Evolutionary conservation across 2,329 filamentous ascomycete species (phyloP).

Genomic region (Pleurostoma richardsiae): DNA sequence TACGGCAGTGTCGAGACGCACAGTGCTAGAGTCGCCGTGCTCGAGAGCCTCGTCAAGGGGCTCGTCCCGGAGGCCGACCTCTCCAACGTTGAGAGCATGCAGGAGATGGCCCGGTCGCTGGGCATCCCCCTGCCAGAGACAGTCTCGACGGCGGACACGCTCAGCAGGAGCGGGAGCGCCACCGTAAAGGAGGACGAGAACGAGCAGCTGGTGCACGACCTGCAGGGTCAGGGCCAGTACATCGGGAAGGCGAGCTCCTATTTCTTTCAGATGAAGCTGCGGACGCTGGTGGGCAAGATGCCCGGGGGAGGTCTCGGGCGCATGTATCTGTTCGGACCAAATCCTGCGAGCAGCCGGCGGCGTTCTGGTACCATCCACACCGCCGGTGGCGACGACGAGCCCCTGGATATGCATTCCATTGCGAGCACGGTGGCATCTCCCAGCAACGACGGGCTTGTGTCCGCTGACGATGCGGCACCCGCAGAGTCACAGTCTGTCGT

Average conservation of each 20-base stretch:
- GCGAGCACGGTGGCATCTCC: neutral
- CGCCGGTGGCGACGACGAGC: slow-evolving; percentile 1
- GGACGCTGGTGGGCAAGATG: slow-evolving; percentile 24
- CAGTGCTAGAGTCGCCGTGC: slow-evolving; percentile 29
- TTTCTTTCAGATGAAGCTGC: slow-evolving; percentile 32
- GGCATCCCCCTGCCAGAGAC: slow-evolving; percentile 29
- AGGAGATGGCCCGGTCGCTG: slow-evolving; percentile 27
- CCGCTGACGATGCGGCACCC: slow-evolving; percentile 10
- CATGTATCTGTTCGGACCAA: slow-evolving; percentile 33
- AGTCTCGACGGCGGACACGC: slow-evolving; percentile 5
- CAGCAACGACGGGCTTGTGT: slow-evolving; percentile 2
- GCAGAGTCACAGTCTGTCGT: neutral
- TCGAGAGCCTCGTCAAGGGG: slow-evolving; percentile 37
- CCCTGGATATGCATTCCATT: neutral
- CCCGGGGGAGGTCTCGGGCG: slow-evolving; percentile 19
- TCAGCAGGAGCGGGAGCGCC: slow-evolving; percentile 9
- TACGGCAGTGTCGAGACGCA: slow-evolving; percentile 35
- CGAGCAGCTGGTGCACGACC: slow-evolving; percentile 30
- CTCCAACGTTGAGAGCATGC: slow-evolving; percentile 33
- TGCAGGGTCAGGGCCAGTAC: slow-evolving; percentile 37
- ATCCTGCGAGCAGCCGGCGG: slow-evolving; percentile 23
- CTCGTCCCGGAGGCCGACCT: slow-evolving; percentile 34
- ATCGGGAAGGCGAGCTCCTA: slow-evolving; percentile 35
- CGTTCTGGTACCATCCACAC: neutral
- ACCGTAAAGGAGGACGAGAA: slow-evolving; percentile 17